Evolutionary conservation across 2,329 filamentous ascomycete genomes (phyloP).

Genomic region (Aspergillus ochraceus): DNA sequence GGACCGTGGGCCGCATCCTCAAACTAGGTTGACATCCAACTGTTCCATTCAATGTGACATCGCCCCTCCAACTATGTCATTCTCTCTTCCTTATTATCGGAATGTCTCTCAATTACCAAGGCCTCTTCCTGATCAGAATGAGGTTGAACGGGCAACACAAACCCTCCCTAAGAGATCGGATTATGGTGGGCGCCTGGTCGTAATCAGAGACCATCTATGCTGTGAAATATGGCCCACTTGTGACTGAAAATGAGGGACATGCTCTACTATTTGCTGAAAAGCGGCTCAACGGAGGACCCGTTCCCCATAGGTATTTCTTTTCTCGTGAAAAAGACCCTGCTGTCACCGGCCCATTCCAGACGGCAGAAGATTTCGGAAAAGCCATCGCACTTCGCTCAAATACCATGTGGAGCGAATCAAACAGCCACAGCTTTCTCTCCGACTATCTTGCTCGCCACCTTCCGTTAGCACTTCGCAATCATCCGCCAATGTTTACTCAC

Average conservation of each 20-base stretch:
- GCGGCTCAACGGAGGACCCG: constrained; percentile 14
- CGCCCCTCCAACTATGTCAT: constrained; percentile 4
- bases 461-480: constrained; percentile 15
- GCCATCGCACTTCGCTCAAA: constrained; percentile 19
- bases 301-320: constrained; percentile 23
- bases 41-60: too few species aligned
- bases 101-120: constrained; percentile 16
- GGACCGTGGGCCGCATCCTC: too few species aligned
- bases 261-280: constrained; percentile 21
- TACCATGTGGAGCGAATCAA: constrained; percentile 15
- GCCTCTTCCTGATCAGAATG: constrained; percentile 20
- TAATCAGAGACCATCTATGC: constrained; percentile 8
- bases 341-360: constrained; percentile 19
- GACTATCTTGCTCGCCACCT: constrained; percentile 22
- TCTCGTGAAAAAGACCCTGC: constrained; percentile 15
- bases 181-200: constrained; percentile 1
- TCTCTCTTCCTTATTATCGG: constrained; percentile 19
- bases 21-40: too few species aligned
- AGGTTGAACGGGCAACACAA: constrained; percentile 15
- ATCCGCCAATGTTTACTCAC: constrained; percentile 24
- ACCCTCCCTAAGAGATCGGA: constrained; percentile 21
- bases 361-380: constrained; percentile 21
- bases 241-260: constrained; percentile 24
- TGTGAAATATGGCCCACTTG: constrained; percentile 22
- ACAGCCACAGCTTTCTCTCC: constrained; percentile 17